Base-by-base conservation (phyloP, 208 protist species). In the Herpetomonas samuelpessoai region DNA sequence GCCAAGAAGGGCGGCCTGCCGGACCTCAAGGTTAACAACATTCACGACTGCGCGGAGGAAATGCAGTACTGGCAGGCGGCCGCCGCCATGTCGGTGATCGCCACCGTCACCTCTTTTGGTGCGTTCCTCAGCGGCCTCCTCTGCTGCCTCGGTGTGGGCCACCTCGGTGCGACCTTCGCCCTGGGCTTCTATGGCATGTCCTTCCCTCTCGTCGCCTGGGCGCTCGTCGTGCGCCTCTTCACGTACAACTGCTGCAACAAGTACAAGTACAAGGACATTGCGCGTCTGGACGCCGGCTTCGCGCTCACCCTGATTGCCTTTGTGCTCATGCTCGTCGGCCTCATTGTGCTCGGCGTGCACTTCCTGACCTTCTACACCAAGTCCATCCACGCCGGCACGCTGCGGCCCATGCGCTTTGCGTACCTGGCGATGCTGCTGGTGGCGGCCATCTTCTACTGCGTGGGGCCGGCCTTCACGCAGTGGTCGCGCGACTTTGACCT, bases 41-140 rank as follows among this genome's bases (percentile, higher is more conserved):
- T 83, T 24, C 39, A 63, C 51, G 71, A 76, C 54, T 83, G 77
- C 68, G 66, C 59, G 19, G 57, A 83, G 25, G 73, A 83, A 58
- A 66, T 68, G 77, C 77, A 83, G 68, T 72, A 68, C 57, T 83
- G 68, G 65, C 68, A 77, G 21, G 71, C 73, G 16, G 61, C 60
- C 24, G 57, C 68, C n/a, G 73, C 74, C 26, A 68, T 70, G 25
- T 71, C 72, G n/a, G 66, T 80, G 12, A 57, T 80, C 54, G 47
- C 68, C 35, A 83, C 71, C n/a, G 16, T 73, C 14, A 57, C 56
- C 22, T 73, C 61, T 0, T 53, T 45, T 21, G 76, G 48, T 1
- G 57, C 71, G 38, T 46, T 70, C 52, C 52, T 83, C 44, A 57
- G 55, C 31, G 71, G 63, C 2, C 41, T 76, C 27, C 55, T 83